These are phyloP conservation scores for Boletus subcaerulescens DNA, from an alignment of 768 basidiomycete species.

Conservation along the genomic window DNA sequence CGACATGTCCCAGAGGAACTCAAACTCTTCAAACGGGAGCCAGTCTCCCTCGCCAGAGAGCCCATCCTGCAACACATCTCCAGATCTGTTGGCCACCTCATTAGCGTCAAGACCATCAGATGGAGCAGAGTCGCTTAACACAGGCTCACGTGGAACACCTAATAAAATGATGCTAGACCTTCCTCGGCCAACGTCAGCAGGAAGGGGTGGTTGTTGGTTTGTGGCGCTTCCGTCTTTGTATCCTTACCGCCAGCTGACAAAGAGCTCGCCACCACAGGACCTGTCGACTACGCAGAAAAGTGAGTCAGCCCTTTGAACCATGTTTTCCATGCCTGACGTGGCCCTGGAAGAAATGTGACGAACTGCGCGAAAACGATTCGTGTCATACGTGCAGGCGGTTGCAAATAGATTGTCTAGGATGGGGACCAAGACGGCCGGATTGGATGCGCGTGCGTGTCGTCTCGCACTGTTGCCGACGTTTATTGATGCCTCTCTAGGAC, in stretches of 20 bases:
- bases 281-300: constrained; percentile 80
- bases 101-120: constrained; percentile 38
- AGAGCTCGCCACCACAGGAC: constrained; percentile 49
- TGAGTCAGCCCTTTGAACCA: constrained; percentile 25
- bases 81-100: constrained; percentile 37
- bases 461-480: constrained; percentile 2
- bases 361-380: constrained; percentile 75
- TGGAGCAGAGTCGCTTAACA: constrained; percentile 26
- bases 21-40: constrained; percentile 48
- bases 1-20: constrained; percentile 50
- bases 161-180: constrained; percentile 47
- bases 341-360: constrained; percentile 75
- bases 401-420: constrained; percentile 79
- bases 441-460: constrained; percentile 73
- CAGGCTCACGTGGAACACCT: constrained; percentile 39
- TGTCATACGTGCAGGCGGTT: constrained; percentile 80
- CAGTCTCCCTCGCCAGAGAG: constrained; percentile 47
- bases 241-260: constrained; percentile 5
- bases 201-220: constrained; percentile 80
- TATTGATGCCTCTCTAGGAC: constrained; percentile 48
- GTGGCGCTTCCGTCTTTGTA: constrained; percentile 27
- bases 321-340: constrained; percentile 1
- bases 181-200: constrained; percentile 50
- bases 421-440: constrained; percentile 82
- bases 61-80: constrained; percentile 43